These are phyloP conservation scores for Mycena capillaripes DNA, from an alignment of 768 basidiomycete species.

Conservation along the genomic window DNA sequence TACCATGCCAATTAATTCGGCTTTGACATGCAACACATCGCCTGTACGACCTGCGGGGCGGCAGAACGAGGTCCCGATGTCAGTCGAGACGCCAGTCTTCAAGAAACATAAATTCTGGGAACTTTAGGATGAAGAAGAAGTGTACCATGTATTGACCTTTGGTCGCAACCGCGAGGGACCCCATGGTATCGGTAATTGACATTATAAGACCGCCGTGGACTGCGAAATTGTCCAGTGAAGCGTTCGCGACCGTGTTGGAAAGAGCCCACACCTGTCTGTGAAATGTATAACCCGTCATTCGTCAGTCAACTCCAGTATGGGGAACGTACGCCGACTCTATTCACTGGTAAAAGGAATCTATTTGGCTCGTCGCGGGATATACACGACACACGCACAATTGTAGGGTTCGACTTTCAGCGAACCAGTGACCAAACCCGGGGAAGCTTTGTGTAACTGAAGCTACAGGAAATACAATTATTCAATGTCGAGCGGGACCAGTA, in stretches of 20 bases:
- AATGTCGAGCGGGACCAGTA: not conserved
- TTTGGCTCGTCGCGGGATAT: not conserved
- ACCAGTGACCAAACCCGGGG: constrained; percentile 79
- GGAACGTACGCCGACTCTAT: constrained; percentile 80
- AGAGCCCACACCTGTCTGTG: constrained; percentile 54
- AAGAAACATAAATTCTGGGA: not conserved
- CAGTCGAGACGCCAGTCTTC: constrained; percentile 84
- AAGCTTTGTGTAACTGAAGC: constrained; percentile 58
- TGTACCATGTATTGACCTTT: constrained; percentile 81
- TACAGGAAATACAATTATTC: not conserved
- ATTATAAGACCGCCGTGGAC: constrained; percentile 88
- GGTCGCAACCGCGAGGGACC: constrained; percentile 86
- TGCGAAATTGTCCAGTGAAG: constrained; percentile 33
- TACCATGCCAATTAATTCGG: constrained; percentile 81
- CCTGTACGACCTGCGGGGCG: constrained; percentile 78
- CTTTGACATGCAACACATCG: constrained; percentile 75
- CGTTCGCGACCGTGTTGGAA: not conserved
- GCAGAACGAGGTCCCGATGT: constrained; percentile 77
- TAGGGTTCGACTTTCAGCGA: constrained; percentile 82
- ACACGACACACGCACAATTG: constrained; percentile 65
- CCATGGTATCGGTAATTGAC: constrained; percentile 85
- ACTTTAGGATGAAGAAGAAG: not conserved
- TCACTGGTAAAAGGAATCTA: constrained; percentile 62
- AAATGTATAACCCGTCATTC: not conserved
- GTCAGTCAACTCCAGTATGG: constrained; percentile 5